Base-by-base conservation (phyloP, 495 filamentous ascomycete genomes). In the Xylaria nigripes region DNA sequence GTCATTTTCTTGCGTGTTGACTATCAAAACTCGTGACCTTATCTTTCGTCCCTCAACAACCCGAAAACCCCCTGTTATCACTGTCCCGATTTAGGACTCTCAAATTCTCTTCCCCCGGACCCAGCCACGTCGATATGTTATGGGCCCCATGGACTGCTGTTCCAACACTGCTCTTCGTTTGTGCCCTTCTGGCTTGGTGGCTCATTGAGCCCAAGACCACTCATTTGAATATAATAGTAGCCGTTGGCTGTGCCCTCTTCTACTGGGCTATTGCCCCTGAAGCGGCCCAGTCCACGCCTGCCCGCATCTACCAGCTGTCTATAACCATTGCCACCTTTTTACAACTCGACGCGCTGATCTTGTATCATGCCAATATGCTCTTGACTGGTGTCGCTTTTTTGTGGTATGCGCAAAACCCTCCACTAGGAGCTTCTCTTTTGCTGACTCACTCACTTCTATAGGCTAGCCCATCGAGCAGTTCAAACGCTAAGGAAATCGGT, bases 401-500 rank as follows among this genome's bases (percentile, higher is more conserved):
- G n/a, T 76, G 73, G 73, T 75, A 68, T 38, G 57, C 52, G 24
- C 13, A 42, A 25, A 36, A 19, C 36, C n/a, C 36, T 3, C 21
- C 30, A n/a, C n/a, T 23, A 5, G 29, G 13, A 1, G 2, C 19
- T 30, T 34, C 27, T 40, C 13, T 25, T 10, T 9, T 44, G 30
- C 16, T 55, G 23, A 61, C 54, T 55, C 18, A 49, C 15, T 27
- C 4, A 51, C 49, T 46, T 45, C 42, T 16, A 45, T 51, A 66
- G 64, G 64, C 57, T 66, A 21, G 64, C 64, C 52, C 61, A 64
- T 52, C 59, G 64, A 54, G 85, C 86, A 47, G 91, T 86, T 70
- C 85, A 89, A 62, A 89, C 95, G 22, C 78, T 95, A 32, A 83
- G 88, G 66, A 95, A 90, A 48, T 87, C 93, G 8, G 89, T 96